Base-by-base conservation (phyloP, 2,329 filamentous ascomycete species). In the Zasmidium angulare region DNA sequence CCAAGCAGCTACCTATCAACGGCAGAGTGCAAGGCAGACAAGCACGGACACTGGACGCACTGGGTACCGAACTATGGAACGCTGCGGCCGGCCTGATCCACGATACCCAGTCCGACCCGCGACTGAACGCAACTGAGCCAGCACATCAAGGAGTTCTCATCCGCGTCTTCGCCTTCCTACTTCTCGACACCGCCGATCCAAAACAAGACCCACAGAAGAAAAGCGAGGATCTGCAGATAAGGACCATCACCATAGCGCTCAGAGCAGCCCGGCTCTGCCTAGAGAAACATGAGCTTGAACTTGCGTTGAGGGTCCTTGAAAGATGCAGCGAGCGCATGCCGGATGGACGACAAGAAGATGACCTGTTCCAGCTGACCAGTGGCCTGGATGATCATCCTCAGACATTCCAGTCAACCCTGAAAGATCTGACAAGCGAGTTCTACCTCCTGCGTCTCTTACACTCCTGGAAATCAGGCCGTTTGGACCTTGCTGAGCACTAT, bases 401-500 rank as follows among this genome's bases (percentile, higher is more conserved):
- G 36, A 43, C 11, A 7, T 43, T 43, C 10, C n/a, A 55, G 23
- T 20, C 53, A 6, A 31, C 75, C 31, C 66, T 72, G 9, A 72
- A 71, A 14, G 74, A 74, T 48, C 71, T 87, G 14, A 77, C 84
- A 29, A 78, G 79, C 0, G 85, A 91, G 63, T 92, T 90, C 66
- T 81, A 86, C 46, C 81, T 86, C 3, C 73, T 91, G 60, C 82
- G 89, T 29, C 86, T 86, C 40, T 81, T 82, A 29, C 72, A 95
- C 74, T 91, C 91, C 75, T 96, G 88, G 86, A 86, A 86, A 66
- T 87, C 92, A 69, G 81, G 84, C 46, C 84, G 88, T 46, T 79
- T 89, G 14, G 89, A 93, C 58, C 83, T 92, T 50, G 90, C 90
- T 24, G 90, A 96, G 56, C 86, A 91, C 72, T 86, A 95, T 80